Evolutionary conservation across 805 yeast genomes (phyloP).

Genomic region (Kockiozyma suomiensis): DNA sequence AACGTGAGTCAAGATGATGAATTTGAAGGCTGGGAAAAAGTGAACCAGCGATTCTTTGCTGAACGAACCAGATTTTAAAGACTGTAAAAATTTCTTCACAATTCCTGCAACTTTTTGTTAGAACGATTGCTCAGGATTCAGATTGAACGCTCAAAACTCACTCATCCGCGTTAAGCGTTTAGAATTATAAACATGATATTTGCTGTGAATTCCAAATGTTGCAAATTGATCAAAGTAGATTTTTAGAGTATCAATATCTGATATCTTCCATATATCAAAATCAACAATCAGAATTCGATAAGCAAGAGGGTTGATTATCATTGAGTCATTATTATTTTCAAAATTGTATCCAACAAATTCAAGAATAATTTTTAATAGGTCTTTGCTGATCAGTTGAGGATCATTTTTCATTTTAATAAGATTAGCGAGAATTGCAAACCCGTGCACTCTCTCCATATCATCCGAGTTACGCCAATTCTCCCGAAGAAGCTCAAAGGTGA

Average conservation of each 20-base stretch:
- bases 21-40: slow-evolving; percentile 47
- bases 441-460: slow-evolving; percentile 62
- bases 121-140: slow-evolving; percentile 37
- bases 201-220: slow-evolving; percentile 55
- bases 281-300: slow-evolving; percentile 65
- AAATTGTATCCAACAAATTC: slow-evolving; percentile 60
- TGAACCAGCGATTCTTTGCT: slow-evolving; percentile 45
- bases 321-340: slow-evolving; percentile 55
- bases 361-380: slow-evolving; percentile 53
- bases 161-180: slow-evolving; percentile 57
- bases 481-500: slow-evolving; percentile 51
- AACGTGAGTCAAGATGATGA: slow-evolving; percentile 52
- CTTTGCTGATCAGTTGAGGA: slow-evolving; percentile 40
- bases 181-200: slow-evolving; percentile 54
- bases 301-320: slow-evolving; percentile 57
- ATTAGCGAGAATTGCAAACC: slow-evolving; percentile 61
- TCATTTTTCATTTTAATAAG: slow-evolving; percentile 53
- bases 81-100: slow-evolving; percentile 52
- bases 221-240: slow-evolving; percentile 61
- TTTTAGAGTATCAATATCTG: slow-evolving; percentile 51
- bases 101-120: slow-evolving; percentile 34
- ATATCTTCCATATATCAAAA: slow-evolving; percentile 58
- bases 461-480: slow-evolving; percentile 54
- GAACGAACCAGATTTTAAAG: slow-evolving; percentile 49
- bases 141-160: slow-evolving; percentile 44